Base-by-base conservation (phyloP, 2,329 filamentous ascomycete species). In the Trichophyton benhamiae region DNA sequence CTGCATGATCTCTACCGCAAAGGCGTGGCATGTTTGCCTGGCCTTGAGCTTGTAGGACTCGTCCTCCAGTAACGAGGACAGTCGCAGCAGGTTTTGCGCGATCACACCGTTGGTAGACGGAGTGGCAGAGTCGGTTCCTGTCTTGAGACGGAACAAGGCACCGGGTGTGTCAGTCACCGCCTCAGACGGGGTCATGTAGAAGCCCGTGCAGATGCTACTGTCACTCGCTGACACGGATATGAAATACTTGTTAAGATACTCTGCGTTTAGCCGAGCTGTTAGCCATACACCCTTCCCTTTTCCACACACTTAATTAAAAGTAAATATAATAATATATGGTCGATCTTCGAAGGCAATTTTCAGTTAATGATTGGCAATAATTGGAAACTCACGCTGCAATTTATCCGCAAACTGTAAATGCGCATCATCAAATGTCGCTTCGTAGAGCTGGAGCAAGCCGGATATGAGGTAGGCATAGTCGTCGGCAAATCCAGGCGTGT, bases 381-480 rank as follows among this genome's bases (percentile, higher is more conserved):
- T 22, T 22, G 25, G 17, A 52, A 48, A 69, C 78, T 74, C 78
- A 83, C 86, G 79, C 75, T 97, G 92, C 15, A 99, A 76, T 22
- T 82, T 80, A 68, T 92, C 87, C 0, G 92, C 92, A 79, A 92
- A 95, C 63, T 86, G 78, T 3, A 96, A 78, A 76, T 88, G 89
- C 49, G 77, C 76, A 65, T 87, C 85, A 61, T 96, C 85, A 64
- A 87, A 87, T 0, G 89, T 96, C 0, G 87, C 83, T 71, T 92
- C 86, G 70, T 95, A 95, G 30, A 97, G 81, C 66, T 91, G 87
- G 61, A 97, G 77, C 1, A 96, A 78, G 0, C 91, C 92, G 58
- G 87, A 83, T 58, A 91, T 88, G 46, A 97, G 73, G 72, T 92
- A 96, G 2, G 92, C 90, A 70, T 97, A 97, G 75, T 99, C 94